Evolutionary conservation across 495 filamentous ascomycete species (phyloP), one percentile per base, ranked within the genome.

Genomic region (Podospora pseudocomata): DNA sequence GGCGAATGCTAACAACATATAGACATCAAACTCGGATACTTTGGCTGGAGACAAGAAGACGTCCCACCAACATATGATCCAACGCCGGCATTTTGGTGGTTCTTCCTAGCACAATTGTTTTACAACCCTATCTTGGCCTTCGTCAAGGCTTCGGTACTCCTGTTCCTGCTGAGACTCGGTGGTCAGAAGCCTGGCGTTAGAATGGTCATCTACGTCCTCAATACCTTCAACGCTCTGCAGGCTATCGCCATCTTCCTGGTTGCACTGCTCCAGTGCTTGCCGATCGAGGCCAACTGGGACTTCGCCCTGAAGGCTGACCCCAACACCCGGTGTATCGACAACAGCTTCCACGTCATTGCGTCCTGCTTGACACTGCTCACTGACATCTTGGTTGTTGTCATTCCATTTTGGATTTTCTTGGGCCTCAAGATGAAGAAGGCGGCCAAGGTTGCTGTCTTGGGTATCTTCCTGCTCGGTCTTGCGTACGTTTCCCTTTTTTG

Each of bases 41-140:
- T 82, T 55, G 83, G 83, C 19, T 79, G 83, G 56, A 80, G 81
- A 65, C 34, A 67, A 20, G 73, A 75, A 67, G 80, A 84, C 63
- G 77, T 85, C 6, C 82, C 83, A 19, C 75, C 65, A 15, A 72
- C 61, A 32, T 20, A 74, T 27, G 72, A 76, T 60, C 67, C 68
- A 59, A 71, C 69, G 9, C 70, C 74, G 4, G 76, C 72, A 15
- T 68, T 73, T 63, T 74, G 71, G 58, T 80, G 78, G 78, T 78
- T 85, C 69, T 83, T 82, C 27, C 78, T 81, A 1, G 80, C 83
- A 56, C 84, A 88, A 68, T 73, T 87, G 44, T 70, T 88, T 32
- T 89, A 88, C 71, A 87, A 87, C 68, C 86, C 85, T 2, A 81
- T 86, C 67, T 76, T 90, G 57, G 80, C 86, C 23, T 71, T 86